Base-by-base conservation (phyloP, 1,284 basidiomycete genomes). In the Tylopilus orsonianus region DNA sequence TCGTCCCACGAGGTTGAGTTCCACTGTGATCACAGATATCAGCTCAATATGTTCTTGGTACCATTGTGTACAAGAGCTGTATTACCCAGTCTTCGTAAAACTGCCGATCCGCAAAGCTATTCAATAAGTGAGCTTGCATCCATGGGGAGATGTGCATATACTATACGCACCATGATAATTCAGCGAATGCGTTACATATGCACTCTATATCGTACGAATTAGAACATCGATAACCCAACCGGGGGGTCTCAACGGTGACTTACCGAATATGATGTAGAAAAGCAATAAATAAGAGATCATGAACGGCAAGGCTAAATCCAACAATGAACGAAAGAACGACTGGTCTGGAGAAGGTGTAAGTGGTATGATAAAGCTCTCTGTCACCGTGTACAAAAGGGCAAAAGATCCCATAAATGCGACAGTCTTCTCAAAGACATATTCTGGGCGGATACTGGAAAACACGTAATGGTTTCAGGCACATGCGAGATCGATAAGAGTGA, bases 1-100 rank as follows among this genome's bases (percentile, higher is more conserved):
- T 97, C 93, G 63, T 97, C 97, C 88, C 92, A 96, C 3, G 89
- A 90, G 0, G 89, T 93, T 1, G 92, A 91, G 71, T 98, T 99
- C 96, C 96, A 98, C 88, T 81, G 14, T 24, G 30, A 12, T 39
- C 16, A 18, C 16, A 6, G 22, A 44, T 5, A 13, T 48, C 30
- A 49, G 29, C 19, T 46, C 26, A 39, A 40, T 23, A 23, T 23
- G 16, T 48, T n/a, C 20, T 67, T 22, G 5, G 19, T 12, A 46
- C 9, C 8, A 8, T 19, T 19, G n/a, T 19, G n/a, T 9, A 26
- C 10, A 9, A 20, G n/a, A 35, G 18, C 61, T 69, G 32, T 63
- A 24, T 43, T 34, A 83, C 81, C 90, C 93, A 97, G 66, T 97
- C 95, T 69, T 94, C 90, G 69, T 98, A 99, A 68, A 98, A 98